Percentiles rank a stretch among this genome's conserved stretches.
phyloP scores from a whole-genome alignment of 768 basidiomycete species.

The Tubosaeta brunneosetosa region DNA sequence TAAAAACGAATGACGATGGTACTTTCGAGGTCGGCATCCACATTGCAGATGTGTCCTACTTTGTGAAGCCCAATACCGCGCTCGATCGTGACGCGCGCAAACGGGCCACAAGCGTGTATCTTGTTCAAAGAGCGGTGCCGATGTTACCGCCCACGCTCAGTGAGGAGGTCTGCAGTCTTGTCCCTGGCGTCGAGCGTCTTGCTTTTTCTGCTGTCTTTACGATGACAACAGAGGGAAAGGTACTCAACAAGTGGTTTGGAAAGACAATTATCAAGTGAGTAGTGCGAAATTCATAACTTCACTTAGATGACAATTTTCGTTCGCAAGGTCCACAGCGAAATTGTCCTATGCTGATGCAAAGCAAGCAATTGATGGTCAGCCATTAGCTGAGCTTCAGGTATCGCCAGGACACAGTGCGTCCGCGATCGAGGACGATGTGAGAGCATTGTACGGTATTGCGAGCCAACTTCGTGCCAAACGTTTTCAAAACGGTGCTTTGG shows the following conservation, averaged over 20 bases:
- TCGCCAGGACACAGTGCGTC: constrained; percentile 51
- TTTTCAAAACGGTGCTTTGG: constrained; percentile 76
- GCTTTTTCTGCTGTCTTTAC: constrained; percentile 90
- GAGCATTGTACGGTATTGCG: constrained; percentile 61
- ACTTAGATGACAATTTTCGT: constrained; percentile 1
- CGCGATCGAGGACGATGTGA: constrained; percentile 75
- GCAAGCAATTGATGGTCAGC: constrained; percentile 70
- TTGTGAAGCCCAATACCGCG: constrained; percentile 93
- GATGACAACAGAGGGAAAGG: constrained; percentile 72
- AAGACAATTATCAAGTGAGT: constrained; percentile 86
- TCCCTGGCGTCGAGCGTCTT: constrained; percentile 83
- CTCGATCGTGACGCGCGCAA: constrained; percentile 97
- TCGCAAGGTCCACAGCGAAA: constrained; percentile 73
- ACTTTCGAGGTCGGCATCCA: constrained; percentile 93
- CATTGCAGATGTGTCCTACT: constrained; percentile 93
- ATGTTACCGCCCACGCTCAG: constrained; percentile 95
- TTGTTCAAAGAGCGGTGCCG: constrained; percentile 92
- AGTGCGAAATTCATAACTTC: neutral
- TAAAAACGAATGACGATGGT: constrained; percentile 86
- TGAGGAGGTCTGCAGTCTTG: constrained; percentile 89
- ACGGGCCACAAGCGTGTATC: constrained; percentile 94
- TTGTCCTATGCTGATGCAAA: constrained; percentile 82
- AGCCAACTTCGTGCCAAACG: constrained; percentile 68
- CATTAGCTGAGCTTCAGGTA: constrained; percentile 49
- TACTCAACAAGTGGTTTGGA: constrained; percentile 89